Evolutionary conservation across 192 early-diverging fungal species (phyloP).

Genomic region (Entomortierella parvispora): DNA sequence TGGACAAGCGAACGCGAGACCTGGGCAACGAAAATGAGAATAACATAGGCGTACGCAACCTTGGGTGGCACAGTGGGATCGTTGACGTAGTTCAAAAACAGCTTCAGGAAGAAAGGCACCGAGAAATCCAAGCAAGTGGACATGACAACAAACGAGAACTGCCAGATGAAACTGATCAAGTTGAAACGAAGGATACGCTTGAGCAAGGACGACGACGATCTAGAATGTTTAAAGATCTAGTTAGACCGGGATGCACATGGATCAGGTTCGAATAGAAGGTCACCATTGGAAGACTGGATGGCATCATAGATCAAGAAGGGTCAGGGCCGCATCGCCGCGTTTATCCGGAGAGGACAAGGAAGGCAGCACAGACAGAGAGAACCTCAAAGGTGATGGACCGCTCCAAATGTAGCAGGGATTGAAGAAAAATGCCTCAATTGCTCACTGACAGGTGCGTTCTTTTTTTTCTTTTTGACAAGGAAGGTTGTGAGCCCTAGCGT

Average conservation of each 20-base stretch:
- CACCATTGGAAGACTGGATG: no score
- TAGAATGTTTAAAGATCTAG: background rate
- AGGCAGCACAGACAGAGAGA: no score
- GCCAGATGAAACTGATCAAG: slow-evolving; percentile 55
- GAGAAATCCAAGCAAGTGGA: slow-evolving; percentile 60
- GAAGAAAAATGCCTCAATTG: slow-evolving; percentile 6
- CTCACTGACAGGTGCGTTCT: background rate
- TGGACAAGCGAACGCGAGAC: slow-evolving; percentile 37
- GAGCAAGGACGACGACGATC: slow-evolving; percentile 21
- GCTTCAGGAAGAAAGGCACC: slow-evolving; percentile 67
- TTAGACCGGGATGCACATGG: no score
- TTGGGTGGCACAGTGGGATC: slow-evolving; percentile 59
- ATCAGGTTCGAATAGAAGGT: no score
- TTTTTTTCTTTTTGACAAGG: no score
- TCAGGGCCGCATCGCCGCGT: no score
- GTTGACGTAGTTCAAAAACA: slow-evolving; percentile 64
- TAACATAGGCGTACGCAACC: slow-evolving; percentile 36
- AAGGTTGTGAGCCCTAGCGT: no score
- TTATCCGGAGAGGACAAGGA: no score
- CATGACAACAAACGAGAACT: slow-evolving; percentile 70
- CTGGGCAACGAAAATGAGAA: slow-evolving; percentile 55
- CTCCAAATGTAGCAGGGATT: no score
- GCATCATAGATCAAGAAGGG: no score
- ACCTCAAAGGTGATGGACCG: background rate
- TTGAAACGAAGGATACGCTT: slow-evolving; percentile 49